A percentile compares a stretch with the other conserved stretches of the same genome.
phyloP scores from a whole-genome alignment of 331 rosid species.

The Arachis monticola region DNA sequence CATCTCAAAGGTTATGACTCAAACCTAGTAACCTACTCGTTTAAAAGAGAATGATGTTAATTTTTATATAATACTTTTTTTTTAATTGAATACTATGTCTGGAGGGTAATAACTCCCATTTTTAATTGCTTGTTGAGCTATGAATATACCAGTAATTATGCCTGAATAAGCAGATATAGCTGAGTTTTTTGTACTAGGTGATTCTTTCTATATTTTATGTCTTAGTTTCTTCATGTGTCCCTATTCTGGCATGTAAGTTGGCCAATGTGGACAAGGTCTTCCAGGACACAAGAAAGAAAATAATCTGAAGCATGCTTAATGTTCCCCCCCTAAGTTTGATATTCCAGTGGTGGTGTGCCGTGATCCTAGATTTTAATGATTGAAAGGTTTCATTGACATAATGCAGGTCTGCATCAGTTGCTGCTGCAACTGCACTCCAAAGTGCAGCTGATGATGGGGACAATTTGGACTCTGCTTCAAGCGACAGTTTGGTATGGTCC shows the following conservation, averaged over 20 bases:
- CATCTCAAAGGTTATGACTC: slow-evolving; percentile 69
- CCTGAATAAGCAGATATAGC: neutral
- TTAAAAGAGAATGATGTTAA: neutral
- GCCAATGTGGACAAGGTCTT: slow-evolving; percentile 20
- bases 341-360: slow-evolving; percentile 17
- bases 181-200: slow-evolving; percentile 13
- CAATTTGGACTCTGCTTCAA: slow-evolving; percentile 64
- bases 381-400: slow-evolving; percentile 20
- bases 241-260: slow-evolving; percentile 11
- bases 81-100: slow-evolving; percentile 16
- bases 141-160: slow-evolving; percentile 6
- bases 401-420: slow-evolving; percentile 78
- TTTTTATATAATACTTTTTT: slow-evolving; percentile 1
- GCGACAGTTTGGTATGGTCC: slow-evolving; percentile 82
- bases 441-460: slow-evolving; percentile 54
- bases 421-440: slow-evolving; percentile 68
- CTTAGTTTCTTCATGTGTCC: slow-evolving; percentile 35
- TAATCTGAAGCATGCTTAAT: slow-evolving; percentile 7
- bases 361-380: slow-evolving; percentile 27
- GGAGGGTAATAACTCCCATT: slow-evolving; percentile 2
- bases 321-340: slow-evolving; percentile 18
- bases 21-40: neutral
- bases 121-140: slow-evolving; percentile 21
- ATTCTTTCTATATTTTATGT: slow-evolving; percentile 20
- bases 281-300: slow-evolving; percentile 29